phyloP scores from a whole-genome alignment of 1,139 yeast species.

The Nakaseomyces nivariensis region DNA sequence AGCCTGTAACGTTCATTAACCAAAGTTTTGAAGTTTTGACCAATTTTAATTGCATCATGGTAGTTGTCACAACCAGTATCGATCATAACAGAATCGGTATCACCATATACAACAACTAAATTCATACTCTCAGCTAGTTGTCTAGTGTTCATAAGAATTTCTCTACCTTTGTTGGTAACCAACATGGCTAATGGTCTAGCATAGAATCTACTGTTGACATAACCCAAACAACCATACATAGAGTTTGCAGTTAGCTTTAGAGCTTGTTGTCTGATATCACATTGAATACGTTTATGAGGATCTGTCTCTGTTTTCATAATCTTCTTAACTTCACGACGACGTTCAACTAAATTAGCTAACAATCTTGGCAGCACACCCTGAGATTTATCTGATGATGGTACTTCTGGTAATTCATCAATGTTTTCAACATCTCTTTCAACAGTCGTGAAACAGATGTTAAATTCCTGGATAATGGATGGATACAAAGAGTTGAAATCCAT shows the following conservation, averaged over 20 bases:
- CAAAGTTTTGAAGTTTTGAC: slow-evolving; percentile 69
- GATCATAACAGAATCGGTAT: slow-evolving; percentile 98
- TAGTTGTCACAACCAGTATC: slow-evolving; percentile 71
- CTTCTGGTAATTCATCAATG: slow-evolving; percentile 59
- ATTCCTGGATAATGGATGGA: slow-evolving; percentile 96
- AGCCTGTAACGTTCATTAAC: slow-evolving; percentile 84
- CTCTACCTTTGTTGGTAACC: slow-evolving; percentile 93
- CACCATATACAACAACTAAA: slow-evolving; percentile 89
- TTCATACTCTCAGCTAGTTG: slow-evolving; percentile 81
- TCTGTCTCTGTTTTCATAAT: slow-evolving; percentile 68
- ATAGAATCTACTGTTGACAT: slow-evolving; percentile 81
- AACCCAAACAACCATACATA: slow-evolving; percentile 98
- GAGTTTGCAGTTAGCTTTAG: slow-evolving; percentile 95
- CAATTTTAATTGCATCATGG: slow-evolving; percentile 70
- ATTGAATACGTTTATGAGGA: slow-evolving; percentile 59
- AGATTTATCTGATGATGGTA: slow-evolving; percentile 49
- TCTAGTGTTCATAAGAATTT: slow-evolving; percentile 85
- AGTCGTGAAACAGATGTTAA: slow-evolving; percentile 93
- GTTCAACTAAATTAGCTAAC: slow-evolving; percentile 71
- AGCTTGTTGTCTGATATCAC: slow-evolving; percentile 94
- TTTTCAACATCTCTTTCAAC: slow-evolving; percentile 62
- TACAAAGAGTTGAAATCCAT: slow-evolving; percentile 98
- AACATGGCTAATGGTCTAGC: slow-evolving; percentile 95
- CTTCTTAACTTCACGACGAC: slow-evolving; percentile 90
- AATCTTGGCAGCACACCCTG: slow-evolving; percentile 85